Evolutionary conservation across 306 rosid species (phyloP), one percentile per base, ranked within the genome.

Genomic region (Casuarina glauca): DNA sequence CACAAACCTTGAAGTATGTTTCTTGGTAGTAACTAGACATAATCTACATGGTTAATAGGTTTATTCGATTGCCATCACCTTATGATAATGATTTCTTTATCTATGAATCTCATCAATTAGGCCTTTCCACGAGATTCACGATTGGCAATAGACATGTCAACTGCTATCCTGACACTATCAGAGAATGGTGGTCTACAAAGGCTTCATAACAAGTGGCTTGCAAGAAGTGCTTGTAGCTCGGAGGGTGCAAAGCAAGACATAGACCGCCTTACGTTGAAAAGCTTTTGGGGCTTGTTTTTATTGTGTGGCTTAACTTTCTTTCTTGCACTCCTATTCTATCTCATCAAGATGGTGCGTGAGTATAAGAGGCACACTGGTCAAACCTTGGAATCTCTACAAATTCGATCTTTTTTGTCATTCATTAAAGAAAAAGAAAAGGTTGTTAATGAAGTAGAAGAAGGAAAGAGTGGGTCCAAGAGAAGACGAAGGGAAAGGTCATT

Each of bases 141-240:
- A 26, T 72, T 96, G 79, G 91, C 98, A 42, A 75, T 91, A 15
- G 99, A 93, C 86, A 12, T 96, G 78, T 91, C 98, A 38, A 88
- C 91, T 6, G 98, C 99, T 41, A 74, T 96, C 57, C 77, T 96
- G 82, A 80, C 72, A 82, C 77, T 96, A 74, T 84, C 89, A 4
- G 99, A 96, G 68, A 87, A 77, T 66, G 99, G 99, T 39, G 99
- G 91, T 45, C 82, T 96, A 15, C 94, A 91, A 73, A 88, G 93
- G 85, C 93, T 96, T 76, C 97, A 89, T 76, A 98, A 96, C 89
- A 96, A 96, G 67, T 96, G 99, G 99, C 93, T 96, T 13, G 62
- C 70, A 77, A 82, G 88, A 58, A 87, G 86, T 12, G 89, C 96
- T 3, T 93, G 99, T 80, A 75, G 88, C 61, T 81, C 96, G 26